These are phyloP conservation scores for Nigrospora oryzae DNA, from an alignment of 2,329 filamentous ascomycete species.

Conservation along the genomic window DNA sequence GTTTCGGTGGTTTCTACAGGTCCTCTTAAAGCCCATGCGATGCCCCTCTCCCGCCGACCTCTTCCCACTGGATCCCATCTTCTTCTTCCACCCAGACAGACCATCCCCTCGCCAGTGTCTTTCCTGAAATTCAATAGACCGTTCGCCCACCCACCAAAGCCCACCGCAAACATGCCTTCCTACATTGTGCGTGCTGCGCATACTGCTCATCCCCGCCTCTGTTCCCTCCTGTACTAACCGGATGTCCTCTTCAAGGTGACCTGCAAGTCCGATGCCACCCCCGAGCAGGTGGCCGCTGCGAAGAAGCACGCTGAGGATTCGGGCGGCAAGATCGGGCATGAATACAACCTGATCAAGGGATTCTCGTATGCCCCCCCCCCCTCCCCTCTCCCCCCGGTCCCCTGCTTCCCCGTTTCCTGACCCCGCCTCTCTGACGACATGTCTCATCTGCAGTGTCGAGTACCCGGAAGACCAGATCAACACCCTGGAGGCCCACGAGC, in stretches of 20 bases:
- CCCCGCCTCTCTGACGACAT: neutral
- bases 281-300: constrained; percentile 59
- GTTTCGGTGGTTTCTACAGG: too few species aligned
- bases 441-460: constrained; percentile 48
- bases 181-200: constrained; percentile 38
- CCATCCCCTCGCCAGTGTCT: constrained; percentile 1
- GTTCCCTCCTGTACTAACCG: constrained; percentile 3
- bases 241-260: constrained; percentile 54
- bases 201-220: neutral
- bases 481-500: constrained; percentile 58
- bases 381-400: neutral
- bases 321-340: constrained; percentile 76
- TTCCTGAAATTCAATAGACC: constrained; percentile 5
- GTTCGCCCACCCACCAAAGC: constrained; percentile 7
- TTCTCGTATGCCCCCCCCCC: constrained; percentile 63
- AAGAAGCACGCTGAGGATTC: constrained; percentile 68
- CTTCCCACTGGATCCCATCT: too few species aligned
- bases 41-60: too few species aligned
- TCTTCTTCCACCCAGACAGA: too few species aligned
- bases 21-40: too few species aligned
- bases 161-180: constrained; percentile 37
- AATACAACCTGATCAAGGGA: constrained; percentile 82
- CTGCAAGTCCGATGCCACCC: constrained; percentile 61
- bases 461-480: constrained; percentile 60
- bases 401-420: neutral